phyloP scores from a whole-genome alignment of 257 asterid genomes.

The Solanum gandarillasii region DNA sequence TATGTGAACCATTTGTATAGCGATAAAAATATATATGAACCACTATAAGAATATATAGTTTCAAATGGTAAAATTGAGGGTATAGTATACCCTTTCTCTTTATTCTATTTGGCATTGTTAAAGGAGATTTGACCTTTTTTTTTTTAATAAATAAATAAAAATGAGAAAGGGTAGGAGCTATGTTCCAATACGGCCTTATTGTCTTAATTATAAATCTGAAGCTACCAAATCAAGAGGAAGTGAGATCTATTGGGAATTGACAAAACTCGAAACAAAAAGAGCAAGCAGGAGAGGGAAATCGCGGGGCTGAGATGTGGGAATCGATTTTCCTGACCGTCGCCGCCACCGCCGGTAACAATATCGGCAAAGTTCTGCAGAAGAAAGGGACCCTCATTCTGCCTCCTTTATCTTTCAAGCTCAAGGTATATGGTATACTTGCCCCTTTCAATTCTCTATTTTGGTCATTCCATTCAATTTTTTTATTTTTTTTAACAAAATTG shows the following conservation, averaged over 20 bases:
- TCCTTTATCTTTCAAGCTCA: conserved; percentile 92
- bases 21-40: too few species aligned
- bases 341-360: conserved; percentile 98
- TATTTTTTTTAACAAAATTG: background rate
- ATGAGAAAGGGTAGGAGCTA: background rate
- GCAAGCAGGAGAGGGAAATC: background rate
- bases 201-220: background rate
- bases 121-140: background rate
- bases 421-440: conserved; percentile 31
- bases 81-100: too few species aligned
- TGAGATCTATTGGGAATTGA: background rate
- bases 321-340: conserved; percentile 76
- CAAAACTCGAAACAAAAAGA: background rate
- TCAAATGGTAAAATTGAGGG: too few species aligned
- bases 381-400: conserved; percentile 99
- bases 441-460: background rate
- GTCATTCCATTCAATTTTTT: background rate
- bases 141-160: background rate
- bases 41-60: too few species aligned
- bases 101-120: background rate
- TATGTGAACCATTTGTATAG: too few species aligned
- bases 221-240: background rate
- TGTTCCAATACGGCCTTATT: background rate
- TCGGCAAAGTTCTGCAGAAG: conserved; percentile 97
- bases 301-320: conserved; percentile 72